Conservation (phyloP, 495 filamentous ascomycete species). For the Daldinia grandis region DNA sequence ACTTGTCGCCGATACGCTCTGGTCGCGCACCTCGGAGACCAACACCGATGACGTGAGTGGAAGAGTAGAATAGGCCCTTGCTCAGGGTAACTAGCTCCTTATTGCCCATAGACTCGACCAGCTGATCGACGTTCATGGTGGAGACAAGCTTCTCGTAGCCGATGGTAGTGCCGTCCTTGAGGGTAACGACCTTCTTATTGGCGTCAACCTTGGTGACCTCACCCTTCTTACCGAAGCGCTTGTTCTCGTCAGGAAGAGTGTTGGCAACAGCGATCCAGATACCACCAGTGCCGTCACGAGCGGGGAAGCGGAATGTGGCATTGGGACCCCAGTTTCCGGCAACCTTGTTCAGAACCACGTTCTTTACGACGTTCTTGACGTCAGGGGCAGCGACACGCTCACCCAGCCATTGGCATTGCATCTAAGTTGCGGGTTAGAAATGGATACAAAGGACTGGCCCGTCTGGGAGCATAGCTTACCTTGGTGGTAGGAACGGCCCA, state of each 20-base stretch:
- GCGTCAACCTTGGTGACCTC: constrained; percentile 86
- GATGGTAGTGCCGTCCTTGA: constrained; percentile 88
- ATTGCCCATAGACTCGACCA: constrained; percentile 88
- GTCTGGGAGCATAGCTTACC: constrained; percentile 61
- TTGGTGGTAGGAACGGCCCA: constrained; percentile 99
- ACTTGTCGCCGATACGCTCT: constrained; percentile 99
- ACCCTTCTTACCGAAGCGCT: constrained; percentile 84
- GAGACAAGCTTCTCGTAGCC: constrained; percentile 90
- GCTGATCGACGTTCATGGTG: constrained; percentile 94
- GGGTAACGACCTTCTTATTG: constrained; percentile 79
- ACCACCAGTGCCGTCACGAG: constrained; percentile 91
- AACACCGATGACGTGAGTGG: constrained; percentile 96
- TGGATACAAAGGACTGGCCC: not conserved
- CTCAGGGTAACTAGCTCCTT: constrained; percentile 80
- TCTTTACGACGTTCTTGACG: constrained; percentile 92
- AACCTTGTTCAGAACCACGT: constrained; percentile 94
- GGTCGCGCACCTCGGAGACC: constrained; percentile 91
- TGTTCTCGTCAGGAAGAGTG: constrained; percentile 91
- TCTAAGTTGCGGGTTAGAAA: constrained; percentile 61
- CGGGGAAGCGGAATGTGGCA: constrained; percentile 97
- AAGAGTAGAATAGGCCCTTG: constrained; percentile 96
- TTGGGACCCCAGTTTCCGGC: constrained; percentile 99
- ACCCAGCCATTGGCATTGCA: constrained; percentile 99
- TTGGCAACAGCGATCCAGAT: constrained; percentile 99
- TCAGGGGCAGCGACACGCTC: constrained; percentile 98